Base-by-base conservation (phyloP, 495 filamentous ascomycete species). In the Amorphotheca resinae region DNA sequence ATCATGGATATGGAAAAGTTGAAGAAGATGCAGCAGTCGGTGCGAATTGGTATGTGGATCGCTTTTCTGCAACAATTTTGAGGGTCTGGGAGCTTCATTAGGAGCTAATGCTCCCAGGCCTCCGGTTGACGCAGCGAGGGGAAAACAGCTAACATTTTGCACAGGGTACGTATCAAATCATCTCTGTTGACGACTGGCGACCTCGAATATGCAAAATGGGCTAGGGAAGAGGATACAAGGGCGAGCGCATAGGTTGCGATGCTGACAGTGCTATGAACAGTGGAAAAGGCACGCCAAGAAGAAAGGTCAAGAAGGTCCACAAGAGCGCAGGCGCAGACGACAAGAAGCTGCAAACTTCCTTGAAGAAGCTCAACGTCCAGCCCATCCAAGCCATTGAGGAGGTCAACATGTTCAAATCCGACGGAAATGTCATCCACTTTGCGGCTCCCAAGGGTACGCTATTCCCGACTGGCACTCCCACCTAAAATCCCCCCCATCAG, bases 341-440 rank as follows among this genome's bases (percentile, higher is more conserved):
- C 79, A 96, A 95, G 81, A 98, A 98, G 77, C 84, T 98, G 26
- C 91, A 98, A 70, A 76, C 82, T 32, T 70, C 87, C 43, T 71
- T 93, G 30, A 94, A 93, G 80, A 94, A 94, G 76, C 76, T 94
- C 65, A 91, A 87, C 66, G 84, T 87, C 41, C 87, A 91, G 72
- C 87, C 91, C 58, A 95, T 98, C 69, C 88, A 94, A 73, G 85
- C 81, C 44, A 96, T 98, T 56, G 91, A 98, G 77, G 91, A 98
- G 72, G 91, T 98, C 61, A 98, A 98, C 78, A 98, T 96, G 93
- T 96, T 96, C 80, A 98, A 96, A 78, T 81, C 84, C 64, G 91
- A 98, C 59, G 91, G 91, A 56, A 98, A 98, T 66, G 91, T 98
- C 64, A 96, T 98, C 62, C 91, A 98, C 76, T 98, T 98, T 64